These are phyloP conservation scores for Globisporangium radiosum DNA, from an alignment of 352 stramenopile species.

Conservation along the genomic window DNA sequence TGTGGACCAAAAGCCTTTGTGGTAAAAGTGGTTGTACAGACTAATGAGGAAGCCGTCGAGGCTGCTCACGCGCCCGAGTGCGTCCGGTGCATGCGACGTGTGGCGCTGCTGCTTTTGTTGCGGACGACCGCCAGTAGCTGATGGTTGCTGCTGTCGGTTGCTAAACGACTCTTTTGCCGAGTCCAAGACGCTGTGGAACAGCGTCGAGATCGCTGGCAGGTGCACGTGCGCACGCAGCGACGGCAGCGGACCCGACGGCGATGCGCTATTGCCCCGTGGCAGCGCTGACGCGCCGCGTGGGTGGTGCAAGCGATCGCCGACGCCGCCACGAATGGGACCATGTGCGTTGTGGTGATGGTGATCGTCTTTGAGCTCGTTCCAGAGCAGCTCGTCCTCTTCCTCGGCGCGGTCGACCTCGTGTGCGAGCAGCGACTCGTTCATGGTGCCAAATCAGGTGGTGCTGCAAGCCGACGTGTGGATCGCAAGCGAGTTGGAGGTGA, in stretches of 20 bases:
- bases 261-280: too few species aligned
- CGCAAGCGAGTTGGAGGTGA: too few species aligned
- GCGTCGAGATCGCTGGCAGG: conserved; percentile 67
- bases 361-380: conserved; percentile 70
- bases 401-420: conserved; percentile 23
- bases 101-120: conserved; percentile 3
- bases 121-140: conserved; percentile 7
- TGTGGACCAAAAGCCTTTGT: conserved; percentile 90
- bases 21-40: conserved; percentile 94
- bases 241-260: conserved; percentile 26
- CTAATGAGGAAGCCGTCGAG: conserved; percentile 90
- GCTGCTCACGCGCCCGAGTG: conserved; percentile 66
- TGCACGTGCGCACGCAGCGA: conserved; percentile 65
- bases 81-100: conserved; percentile 52
- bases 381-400: conserved; percentile 71
- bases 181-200: conserved; percentile 64
- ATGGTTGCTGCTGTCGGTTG: conserved; percentile 4
- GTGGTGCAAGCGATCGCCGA: background rate
- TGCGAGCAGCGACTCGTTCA: conserved; percentile 66
- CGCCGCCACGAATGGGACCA: background rate
- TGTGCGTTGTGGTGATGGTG: conserved; percentile 7
- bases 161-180: conserved; percentile 39
- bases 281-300: background rate
- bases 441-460: conserved; percentile 6
- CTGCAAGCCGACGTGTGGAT: too few species aligned